These are phyloP conservation scores for Tanozyma kutaoensis DNA, from an alignment of 805 yeast genomes.

Conservation along the genomic window DNA sequence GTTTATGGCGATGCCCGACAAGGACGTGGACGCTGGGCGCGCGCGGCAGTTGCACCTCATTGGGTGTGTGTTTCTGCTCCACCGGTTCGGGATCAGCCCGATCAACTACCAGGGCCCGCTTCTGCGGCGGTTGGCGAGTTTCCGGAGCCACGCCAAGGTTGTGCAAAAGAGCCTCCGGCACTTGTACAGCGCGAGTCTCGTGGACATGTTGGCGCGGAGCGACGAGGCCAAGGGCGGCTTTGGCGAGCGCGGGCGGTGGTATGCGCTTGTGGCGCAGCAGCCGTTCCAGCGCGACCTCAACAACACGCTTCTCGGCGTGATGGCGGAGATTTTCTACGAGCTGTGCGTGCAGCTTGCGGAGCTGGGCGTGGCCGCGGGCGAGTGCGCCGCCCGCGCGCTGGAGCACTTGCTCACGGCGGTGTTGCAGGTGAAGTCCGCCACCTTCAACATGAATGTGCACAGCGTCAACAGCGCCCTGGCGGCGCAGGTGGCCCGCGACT, in stretches of 20 bases:
- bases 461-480: conserved; percentile 26
- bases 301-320: conserved; percentile 50
- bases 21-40: too few relatives aligned
- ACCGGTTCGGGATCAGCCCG: conserved; percentile 25
- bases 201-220: conserved; percentile 35
- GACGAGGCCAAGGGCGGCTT: conserved; percentile 34
- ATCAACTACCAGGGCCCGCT: conserved; percentile 50
- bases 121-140: conserved; percentile 50
- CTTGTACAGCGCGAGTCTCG: conserved; percentile 35
- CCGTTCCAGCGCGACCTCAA: conserved; percentile 52
- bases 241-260: conserved; percentile 41
- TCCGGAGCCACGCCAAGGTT: conserved; percentile 45
- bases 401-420: conserved; percentile 22
- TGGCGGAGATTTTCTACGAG: conserved; percentile 41
- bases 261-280: conserved; percentile 33
- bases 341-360: conserved; percentile 17
- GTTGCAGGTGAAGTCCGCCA: conserved; percentile 22
- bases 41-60: too few relatives aligned
- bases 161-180: conserved; percentile 37
- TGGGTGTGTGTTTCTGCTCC: conserved; percentile 23
- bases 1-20: too few relatives aligned
- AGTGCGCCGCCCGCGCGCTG: conserved; percentile 11
- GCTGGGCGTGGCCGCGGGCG: conserved; percentile 11
- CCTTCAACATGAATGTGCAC: conserved; percentile 27
- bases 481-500: conserved; percentile 16